A percentile compares a stretch with the other conserved stretches of the same genome.
phyloP scores from a whole-genome alignment of 1,139 yeast species.

The Fermentozyma sake region DNA sequence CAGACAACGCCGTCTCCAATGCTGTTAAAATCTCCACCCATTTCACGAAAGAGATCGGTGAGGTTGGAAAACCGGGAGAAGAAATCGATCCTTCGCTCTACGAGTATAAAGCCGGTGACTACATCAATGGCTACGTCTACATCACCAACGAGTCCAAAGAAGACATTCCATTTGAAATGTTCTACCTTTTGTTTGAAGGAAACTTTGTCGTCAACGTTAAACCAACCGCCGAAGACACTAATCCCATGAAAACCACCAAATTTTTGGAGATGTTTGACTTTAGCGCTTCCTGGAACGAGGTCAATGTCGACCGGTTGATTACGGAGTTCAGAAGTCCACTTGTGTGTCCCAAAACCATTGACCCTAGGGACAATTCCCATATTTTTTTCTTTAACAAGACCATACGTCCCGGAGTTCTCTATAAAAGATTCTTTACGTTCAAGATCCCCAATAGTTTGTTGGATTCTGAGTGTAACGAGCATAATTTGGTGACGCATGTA shows the following conservation, averaged over 20 bases:
- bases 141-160: conserved; percentile 23
- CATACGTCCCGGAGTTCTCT: conserved; percentile 8
- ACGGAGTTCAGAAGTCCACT: conserved; percentile 19
- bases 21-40: conserved; percentile 24
- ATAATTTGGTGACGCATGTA: conserved; percentile 15
- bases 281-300: conserved; percentile 34
- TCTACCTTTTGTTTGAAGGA: conserved; percentile 41
- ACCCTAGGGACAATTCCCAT: conserved; percentile 26
- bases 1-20: conserved; percentile 23
- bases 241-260: conserved; percentile 17
- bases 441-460: conserved; percentile 18
- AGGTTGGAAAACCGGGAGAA: conserved; percentile 20
- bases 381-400: conserved; percentile 8
- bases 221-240: conserved; percentile 8
- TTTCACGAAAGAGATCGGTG: conserved; percentile 37
- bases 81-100: conserved; percentile 29
- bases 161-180: conserved; percentile 37
- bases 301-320: conserved; percentile 27
- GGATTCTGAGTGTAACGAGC: conserved; percentile 19
- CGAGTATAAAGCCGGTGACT: conserved; percentile 42
- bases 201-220: conserved; percentile 16
- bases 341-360: conserved; percentile 15
- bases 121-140: conserved; percentile 32
- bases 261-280: conserved; percentile 44
- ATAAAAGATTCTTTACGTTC: conserved; percentile 19